Conservation (phyloP, 2,329 filamentous ascomycete genomes). For the Penicillium sp. region DNA sequence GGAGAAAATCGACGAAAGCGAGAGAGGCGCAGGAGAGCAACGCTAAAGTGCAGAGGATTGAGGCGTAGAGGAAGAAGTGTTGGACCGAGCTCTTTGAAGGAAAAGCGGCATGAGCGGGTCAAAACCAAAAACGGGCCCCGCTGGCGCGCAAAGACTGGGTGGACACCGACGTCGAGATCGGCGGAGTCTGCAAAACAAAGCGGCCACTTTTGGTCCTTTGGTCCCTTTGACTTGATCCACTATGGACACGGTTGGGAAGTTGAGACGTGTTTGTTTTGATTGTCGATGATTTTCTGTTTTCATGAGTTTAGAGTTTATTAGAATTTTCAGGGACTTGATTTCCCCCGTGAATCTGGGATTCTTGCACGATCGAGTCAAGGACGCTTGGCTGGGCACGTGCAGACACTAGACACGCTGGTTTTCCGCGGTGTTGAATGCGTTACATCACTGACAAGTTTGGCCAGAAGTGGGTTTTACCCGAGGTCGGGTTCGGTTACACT, state of each 20-base stretch:
- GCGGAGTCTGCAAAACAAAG: slow-evolving; percentile 4
- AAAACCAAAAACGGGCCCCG: slow-evolving; percentile 11
- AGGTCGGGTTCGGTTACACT: slow-evolving; percentile 12
- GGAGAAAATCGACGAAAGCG: neutral
- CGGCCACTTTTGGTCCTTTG: no score
- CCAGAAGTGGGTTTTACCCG: slow-evolving; percentile 18
- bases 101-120: slow-evolving; percentile 7
- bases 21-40: slow-evolving; percentile 1
- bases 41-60: slow-evolving; percentile 3
- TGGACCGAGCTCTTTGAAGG: neutral
- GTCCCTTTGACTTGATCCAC: no score
- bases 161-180: slow-evolving; percentile 14
- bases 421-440: slow-evolving; percentile 7
- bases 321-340: no score
- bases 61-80: slow-evolving; percentile 2
- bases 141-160: slow-evolving; percentile 8
- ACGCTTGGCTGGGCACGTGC: slow-evolving; percentile 11
- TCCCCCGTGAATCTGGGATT: neutral
- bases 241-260: no score
- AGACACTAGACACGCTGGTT: slow-evolving; percentile 1
- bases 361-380: neutral
- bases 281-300: no score
- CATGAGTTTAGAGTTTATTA: no score
- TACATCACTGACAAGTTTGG: slow-evolving; percentile 9
- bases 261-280: neutral